Conservation (phyloP, 2,329 filamentous ascomycete genomes). For the Colletotrichum melonis region DNA sequence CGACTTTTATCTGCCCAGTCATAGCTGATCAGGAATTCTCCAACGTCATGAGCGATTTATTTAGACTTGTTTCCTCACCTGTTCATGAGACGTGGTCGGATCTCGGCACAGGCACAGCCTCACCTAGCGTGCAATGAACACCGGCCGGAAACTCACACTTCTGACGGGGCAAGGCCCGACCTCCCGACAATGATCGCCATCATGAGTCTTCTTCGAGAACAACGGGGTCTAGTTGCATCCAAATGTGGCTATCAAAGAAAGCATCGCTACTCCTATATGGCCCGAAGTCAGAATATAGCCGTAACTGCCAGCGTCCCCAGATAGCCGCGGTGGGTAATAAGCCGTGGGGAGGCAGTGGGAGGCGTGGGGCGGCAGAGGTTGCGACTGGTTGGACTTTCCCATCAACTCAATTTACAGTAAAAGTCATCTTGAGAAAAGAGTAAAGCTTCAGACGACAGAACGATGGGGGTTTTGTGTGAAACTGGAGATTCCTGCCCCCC, state of each 20-base stretch:
- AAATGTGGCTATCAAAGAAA: background rate
- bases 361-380: background rate
- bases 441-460: background rate
- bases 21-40: background rate
- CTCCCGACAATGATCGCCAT: background rate
- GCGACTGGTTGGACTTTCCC: background rate
- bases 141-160: background rate
- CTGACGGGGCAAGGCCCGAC: background rate
- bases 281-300: background rate
- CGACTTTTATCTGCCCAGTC: background rate
- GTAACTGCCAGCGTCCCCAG: background rate
- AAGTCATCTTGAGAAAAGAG: background rate
- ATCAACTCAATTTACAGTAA: background rate
- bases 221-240: background rate
- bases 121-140: background rate
- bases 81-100: background rate
- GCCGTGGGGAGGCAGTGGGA: too few species aligned
- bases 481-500: background rate
- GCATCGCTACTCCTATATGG: background rate
- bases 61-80: background rate
- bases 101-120: background rate
- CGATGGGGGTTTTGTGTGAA: background rate
- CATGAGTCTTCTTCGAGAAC: background rate
- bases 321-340: background rate
- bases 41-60: background rate